Conservation (phyloP, 2,329 filamentous ascomycete genomes). For the Ophidiomyces ophidiicola region DNA sequence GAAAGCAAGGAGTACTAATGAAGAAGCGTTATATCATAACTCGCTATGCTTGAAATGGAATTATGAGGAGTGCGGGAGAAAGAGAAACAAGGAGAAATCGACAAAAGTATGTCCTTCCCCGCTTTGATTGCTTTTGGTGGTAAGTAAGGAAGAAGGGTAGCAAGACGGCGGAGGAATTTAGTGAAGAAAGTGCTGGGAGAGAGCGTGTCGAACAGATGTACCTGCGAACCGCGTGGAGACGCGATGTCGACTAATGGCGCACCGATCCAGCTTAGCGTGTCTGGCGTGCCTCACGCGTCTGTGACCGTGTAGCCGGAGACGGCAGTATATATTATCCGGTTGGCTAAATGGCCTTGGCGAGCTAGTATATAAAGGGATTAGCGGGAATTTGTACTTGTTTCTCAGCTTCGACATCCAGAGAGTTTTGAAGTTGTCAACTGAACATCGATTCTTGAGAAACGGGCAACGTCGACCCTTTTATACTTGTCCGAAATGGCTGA, state of each 20-base stretch:
- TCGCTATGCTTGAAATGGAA: too few relatives aligned
- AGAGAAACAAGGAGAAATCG: not conserved
- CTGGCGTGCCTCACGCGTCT: not conserved
- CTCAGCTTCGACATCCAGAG: not conserved
- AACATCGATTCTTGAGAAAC: not conserved
- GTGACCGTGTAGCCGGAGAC: slow-evolving; percentile 2
- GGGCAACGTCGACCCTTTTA: slow-evolving; percentile 19
- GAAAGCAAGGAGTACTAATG: too few relatives aligned
- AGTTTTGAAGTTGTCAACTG: slow-evolving; percentile 3
- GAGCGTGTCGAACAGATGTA: slow-evolving; percentile 7
- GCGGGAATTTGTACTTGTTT: not conserved
- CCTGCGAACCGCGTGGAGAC: slow-evolving; percentile 8
- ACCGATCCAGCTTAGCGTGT: slow-evolving; percentile 7
- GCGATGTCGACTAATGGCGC: slow-evolving; percentile 9
- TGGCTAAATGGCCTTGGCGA: not conserved
- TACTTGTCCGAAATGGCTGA: slow-evolving; percentile 45
- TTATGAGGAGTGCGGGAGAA: not conserved
- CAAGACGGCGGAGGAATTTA: slow-evolving; percentile 7
- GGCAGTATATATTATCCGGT: not conserved
- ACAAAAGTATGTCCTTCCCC: not conserved
- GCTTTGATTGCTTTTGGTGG: not conserved
- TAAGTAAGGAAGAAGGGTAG: slow-evolving; percentile 15
- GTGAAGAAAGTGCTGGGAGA: slow-evolving; percentile 1
- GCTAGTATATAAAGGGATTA: slow-evolving; percentile 3
- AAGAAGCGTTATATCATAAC: too few relatives aligned